Percentiles rank a stretch among this genome's conserved stretches.
Conservation (phyloP, 2,329 filamentous ascomycete genomes). For the Rutstroemia sydowiana region DNA sequence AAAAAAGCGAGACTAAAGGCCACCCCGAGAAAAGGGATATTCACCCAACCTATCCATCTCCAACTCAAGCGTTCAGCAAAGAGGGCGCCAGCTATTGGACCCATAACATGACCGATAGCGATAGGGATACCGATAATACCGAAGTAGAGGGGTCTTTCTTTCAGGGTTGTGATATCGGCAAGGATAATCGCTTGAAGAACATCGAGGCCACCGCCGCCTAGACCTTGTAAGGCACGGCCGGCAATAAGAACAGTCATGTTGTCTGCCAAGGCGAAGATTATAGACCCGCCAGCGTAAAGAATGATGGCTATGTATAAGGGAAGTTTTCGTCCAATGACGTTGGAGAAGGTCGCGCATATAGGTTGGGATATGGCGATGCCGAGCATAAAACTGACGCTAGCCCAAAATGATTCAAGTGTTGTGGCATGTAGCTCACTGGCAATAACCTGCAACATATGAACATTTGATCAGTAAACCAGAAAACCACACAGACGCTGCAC, state of each 20-base stretch:
- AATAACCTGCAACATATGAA: no score
- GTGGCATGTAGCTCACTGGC: conserved; percentile 35
- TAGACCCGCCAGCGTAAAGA: conserved; percentile 41
- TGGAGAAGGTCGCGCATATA: conserved; percentile 57
- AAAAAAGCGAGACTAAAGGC: background rate
- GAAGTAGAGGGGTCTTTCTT: conserved; percentile 40
- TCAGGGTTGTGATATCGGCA: conserved; percentile 41
- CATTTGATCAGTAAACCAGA: no score
- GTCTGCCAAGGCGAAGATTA: conserved; percentile 39
- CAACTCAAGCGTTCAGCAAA: conserved; percentile 52
- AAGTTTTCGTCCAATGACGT: conserved; percentile 47
- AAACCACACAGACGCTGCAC: no score
- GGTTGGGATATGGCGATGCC: conserved; percentile 56
- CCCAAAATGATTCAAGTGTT: conserved; percentile 58
- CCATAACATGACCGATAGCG: conserved; percentile 55
- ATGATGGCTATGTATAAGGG: conserved; percentile 38
- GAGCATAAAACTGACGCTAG: conserved; percentile 61
- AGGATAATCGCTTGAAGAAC: conserved; percentile 44
- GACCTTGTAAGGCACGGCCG: conserved; percentile 33
- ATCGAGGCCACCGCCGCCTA: conserved; percentile 34
- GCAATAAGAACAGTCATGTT: conserved; percentile 39
- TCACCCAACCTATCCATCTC: conserved; percentile 36
- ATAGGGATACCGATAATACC: conserved; percentile 58
- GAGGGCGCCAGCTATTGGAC: conserved; percentile 54
- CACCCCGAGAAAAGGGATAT: conserved; percentile 11